Evolutionary conservation across 306 rosid species (phyloP).

Genomic region (Acacia crassicarpa): DNA sequence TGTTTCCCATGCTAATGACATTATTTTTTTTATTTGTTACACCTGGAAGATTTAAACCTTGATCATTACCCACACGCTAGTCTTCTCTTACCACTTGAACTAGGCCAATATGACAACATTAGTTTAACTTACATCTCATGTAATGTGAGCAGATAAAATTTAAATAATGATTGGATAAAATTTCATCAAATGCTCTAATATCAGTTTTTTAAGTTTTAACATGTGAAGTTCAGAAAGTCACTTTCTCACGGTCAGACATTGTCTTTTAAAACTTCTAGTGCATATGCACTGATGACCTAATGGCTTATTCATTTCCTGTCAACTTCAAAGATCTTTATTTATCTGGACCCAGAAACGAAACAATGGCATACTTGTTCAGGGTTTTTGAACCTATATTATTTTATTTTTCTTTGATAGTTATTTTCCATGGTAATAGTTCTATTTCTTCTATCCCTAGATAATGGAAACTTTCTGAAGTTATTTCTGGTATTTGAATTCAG

Average conservation of each 20-base stretch:
- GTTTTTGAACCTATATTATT: conserved; percentile 10
- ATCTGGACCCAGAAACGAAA: conserved; percentile 1
- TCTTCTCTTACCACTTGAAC: background rate
- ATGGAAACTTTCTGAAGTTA: conserved; percentile 79
- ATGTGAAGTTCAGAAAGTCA: background rate
- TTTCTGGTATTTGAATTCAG: conserved; percentile 97
- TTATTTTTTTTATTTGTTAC: background rate
- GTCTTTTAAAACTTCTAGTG: conserved; percentile 6
- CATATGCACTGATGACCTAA: background rate
- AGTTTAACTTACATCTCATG: conserved; percentile 20
- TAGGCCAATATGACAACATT: background rate
- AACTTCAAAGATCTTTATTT: conserved; percentile 12
- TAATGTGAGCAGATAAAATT: background rate
- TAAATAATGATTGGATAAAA: conserved; percentile 6
- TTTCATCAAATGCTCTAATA: background rate
- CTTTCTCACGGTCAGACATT: conserved; percentile 4
- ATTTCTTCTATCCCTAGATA: conserved; percentile 31
- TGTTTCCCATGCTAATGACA: conserved; percentile 2
- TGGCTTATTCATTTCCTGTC: conserved; percentile 14
- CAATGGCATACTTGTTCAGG: conserved; percentile 5
- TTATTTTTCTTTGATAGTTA: conserved; percentile 12
- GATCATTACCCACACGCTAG: background rate
- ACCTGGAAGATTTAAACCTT: background rate
- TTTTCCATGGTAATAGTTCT: conserved; percentile 24
- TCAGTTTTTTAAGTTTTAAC: background rate